Conservation (phyloP, 78 protist genomes). For the Creolimax fragrantissima region DNA sequence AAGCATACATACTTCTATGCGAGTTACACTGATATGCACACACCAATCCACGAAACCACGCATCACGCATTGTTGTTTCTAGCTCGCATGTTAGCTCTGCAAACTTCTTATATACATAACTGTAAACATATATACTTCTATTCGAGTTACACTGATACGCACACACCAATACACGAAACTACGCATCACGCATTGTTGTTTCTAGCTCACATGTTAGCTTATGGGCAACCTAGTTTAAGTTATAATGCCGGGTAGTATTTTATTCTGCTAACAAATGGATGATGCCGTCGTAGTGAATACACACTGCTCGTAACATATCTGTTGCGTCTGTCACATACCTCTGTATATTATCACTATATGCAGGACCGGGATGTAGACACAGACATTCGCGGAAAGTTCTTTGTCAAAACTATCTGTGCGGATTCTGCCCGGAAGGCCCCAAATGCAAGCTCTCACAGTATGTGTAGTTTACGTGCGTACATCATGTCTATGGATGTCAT, state of each 20-base stretch:
- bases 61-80: neutral
- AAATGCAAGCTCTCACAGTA: slow-evolving; percentile 62
- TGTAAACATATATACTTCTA: neutral
- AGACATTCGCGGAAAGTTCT: slow-evolving; percentile 42
- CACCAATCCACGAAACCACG: neutral
- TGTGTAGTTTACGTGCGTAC: too few species aligned
- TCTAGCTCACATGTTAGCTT: neutral
- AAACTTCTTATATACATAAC: neutral
- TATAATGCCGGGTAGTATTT: neutral
- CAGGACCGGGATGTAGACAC: slow-evolving; percentile 64
- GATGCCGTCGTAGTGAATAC: neutral
- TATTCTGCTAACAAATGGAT: neutral
- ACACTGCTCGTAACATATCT: neutral
- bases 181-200: neutral
- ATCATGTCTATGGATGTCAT: too few species aligned
- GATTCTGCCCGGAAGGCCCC: slow-evolving; percentile 84
- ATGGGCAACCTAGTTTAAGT: neutral
- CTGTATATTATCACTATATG: too few species aligned
- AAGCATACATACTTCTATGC: neutral
- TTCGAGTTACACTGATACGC: neutral
- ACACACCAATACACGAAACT: neutral
- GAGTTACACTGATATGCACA: neutral
- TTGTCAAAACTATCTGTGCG: slow-evolving; percentile 67
- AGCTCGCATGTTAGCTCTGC: neutral
- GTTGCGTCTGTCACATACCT: neutral